A percentile compares a stretch with the other conserved stretches of the same genome.
These are phyloP conservation scores for Aspergillus tanneri DNA, from an alignment of 2,329 filamentous ascomycete species.

Conservation along the genomic window DNA sequence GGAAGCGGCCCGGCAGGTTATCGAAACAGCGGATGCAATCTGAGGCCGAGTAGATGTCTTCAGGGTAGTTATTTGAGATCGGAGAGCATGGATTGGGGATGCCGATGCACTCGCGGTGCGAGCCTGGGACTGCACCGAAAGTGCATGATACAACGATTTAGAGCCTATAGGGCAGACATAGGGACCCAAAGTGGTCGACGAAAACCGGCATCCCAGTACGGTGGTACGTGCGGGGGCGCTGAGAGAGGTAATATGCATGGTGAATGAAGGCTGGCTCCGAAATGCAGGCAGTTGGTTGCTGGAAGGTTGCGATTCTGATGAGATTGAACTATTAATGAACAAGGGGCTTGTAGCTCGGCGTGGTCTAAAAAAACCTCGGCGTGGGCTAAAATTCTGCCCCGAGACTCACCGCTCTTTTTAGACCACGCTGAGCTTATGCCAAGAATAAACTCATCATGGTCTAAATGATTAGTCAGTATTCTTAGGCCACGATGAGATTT, in stretches of 20 bases:
- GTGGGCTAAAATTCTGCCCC: no score
- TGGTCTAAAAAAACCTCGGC: no score
- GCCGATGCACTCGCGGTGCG: slow-evolving; percentile 25
- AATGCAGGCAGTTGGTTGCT: slow-evolving; percentile 15
- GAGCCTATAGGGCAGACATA: slow-evolving; percentile 24
- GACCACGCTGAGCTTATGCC: no score
- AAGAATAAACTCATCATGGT: no score
- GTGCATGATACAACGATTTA: slow-evolving; percentile 20
- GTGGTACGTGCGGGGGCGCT: slow-evolving; percentile 36
- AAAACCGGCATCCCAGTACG: slow-evolving; percentile 30
- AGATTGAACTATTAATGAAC: slow-evolving; percentile 2
- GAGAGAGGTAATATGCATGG: slow-evolving; percentile 29
- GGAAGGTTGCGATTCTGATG: slow-evolving; percentile 10
- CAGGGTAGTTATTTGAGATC: slow-evolving; percentile 9
- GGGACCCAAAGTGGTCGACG: slow-evolving; percentile 23
- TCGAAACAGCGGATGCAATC: slow-evolving; percentile 8
- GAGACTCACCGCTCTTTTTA: no score
- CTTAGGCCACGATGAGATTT: no score
- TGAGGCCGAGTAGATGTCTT: slow-evolving; percentile 16
- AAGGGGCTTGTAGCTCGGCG: no score
- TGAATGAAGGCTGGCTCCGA: slow-evolving; percentile 12
- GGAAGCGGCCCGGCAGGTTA: slow-evolving; percentile 9
- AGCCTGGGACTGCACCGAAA: slow-evolving; percentile 26
- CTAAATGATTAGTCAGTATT: no score
- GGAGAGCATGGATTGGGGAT: slow-evolving; percentile 18